A percentile compares a stretch with the other conserved stretches of the same genome.
phyloP scores from a whole-genome alignment of 257 asterid species.

The Rubia yunnanensis region DNA sequence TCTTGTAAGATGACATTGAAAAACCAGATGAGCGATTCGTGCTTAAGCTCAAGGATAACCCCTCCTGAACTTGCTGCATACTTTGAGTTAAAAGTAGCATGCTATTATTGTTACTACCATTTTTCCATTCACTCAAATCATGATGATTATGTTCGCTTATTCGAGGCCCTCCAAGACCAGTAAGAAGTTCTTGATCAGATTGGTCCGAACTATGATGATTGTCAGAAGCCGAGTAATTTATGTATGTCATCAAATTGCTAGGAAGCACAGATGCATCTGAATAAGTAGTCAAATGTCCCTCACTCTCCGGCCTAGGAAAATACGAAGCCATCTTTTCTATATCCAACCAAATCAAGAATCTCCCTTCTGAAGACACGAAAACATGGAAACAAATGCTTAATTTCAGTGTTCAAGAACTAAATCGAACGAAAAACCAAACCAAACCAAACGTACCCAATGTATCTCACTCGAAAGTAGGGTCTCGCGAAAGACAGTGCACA shows the following conservation, averaged over 20 bases:
- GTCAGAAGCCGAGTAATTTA: slow-evolving; percentile 45
- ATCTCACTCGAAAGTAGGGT: too few relatives aligned
- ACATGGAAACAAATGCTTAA: neutral
- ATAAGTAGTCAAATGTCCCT: slow-evolving; percentile 42
- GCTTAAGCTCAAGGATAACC: slow-evolving; percentile 73
- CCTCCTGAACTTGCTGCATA: slow-evolving; percentile 57
- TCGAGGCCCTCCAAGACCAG: slow-evolving; percentile 38
- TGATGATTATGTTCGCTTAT: slow-evolving; percentile 17
- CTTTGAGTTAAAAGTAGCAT: slow-evolving; percentile 33
- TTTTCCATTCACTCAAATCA: slow-evolving; percentile 44
- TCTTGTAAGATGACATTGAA: slow-evolving; percentile 30
- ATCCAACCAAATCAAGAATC: slow-evolving; percentile 2
- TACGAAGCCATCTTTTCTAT: slow-evolving; percentile 41
- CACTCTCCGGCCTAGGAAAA: slow-evolving; percentile 46
- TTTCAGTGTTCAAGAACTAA: neutral
- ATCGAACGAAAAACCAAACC: neutral
- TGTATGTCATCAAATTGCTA: slow-evolving; percentile 41
- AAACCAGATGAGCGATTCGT: slow-evolving; percentile 41
- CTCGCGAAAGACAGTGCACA: too few relatives aligned
- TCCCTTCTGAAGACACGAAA: slow-evolving; percentile 5
- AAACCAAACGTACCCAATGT: neutral
- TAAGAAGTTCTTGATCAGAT: slow-evolving; percentile 34
- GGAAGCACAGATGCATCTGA: slow-evolving; percentile 39
- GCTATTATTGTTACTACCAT: slow-evolving; percentile 32
- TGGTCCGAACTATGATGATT: slow-evolving; percentile 5